Conservation (phyloP, 2,329 filamentous ascomycete genomes). For the Epichloe brachyelytri region DNA sequence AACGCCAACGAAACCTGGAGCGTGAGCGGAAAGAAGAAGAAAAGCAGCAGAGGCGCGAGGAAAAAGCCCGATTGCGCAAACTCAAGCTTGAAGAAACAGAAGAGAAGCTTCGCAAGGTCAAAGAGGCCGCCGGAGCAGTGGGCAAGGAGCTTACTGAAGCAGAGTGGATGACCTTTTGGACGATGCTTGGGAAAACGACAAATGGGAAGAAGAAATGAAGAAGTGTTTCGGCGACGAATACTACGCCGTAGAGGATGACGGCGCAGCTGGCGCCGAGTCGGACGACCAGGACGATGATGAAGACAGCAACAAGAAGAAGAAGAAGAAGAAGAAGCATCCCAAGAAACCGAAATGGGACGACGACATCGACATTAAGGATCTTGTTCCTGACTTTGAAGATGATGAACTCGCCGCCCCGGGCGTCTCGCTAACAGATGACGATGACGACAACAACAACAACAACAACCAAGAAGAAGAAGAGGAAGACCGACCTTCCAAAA, state of each 20-base stretch:
- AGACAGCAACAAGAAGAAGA: conserved; percentile 37
- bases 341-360: conserved; percentile 76
- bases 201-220: conserved; percentile 85
- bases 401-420: conserved; percentile 35
- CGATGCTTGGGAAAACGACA: conserved; percentile 74
- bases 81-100: conserved; percentile 87
- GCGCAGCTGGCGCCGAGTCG: conserved; percentile 41
- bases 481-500: conserved; percentile 38
- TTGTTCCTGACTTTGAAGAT: conserved; percentile 76
- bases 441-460: conserved; percentile 20
- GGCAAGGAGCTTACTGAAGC: conserved; percentile 56
- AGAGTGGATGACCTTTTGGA: conserved; percentile 80
- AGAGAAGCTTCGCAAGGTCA: conserved; percentile 75
- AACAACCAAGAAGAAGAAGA: conserved; percentile 28
- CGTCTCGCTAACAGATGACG: conserved; percentile 38
- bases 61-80: conserved; percentile 72
- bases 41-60: conserved; percentile 62
- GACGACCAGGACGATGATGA: conserved; percentile 51
- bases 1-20: conserved; percentile 68
- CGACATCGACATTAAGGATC: conserved; percentile 92
- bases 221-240: conserved; percentile 83
- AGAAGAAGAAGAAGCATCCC: conserved; percentile 27
- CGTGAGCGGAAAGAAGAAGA: conserved; percentile 65
- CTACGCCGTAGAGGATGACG: conserved; percentile 59
- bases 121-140: conserved; percentile 69